Percentiles rank a stretch among this genome's conserved stretches.
Conservation (phyloP, 2,329 filamentous ascomycete genomes). For the Parastagonospora avenae region DNA sequence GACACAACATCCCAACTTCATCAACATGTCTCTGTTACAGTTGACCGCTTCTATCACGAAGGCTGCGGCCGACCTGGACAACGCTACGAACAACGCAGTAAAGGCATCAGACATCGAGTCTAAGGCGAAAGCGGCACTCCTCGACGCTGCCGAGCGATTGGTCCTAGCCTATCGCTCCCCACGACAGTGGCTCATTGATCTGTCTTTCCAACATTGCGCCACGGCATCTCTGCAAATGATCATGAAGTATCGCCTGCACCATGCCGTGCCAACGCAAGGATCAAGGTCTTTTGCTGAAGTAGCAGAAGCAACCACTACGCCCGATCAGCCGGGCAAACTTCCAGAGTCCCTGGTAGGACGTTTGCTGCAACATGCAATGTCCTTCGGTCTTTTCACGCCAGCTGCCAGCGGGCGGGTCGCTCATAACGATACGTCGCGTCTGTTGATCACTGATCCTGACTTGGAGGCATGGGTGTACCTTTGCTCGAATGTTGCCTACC, state of each 20-base stretch:
- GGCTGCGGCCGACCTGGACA: slow-evolving; percentile 1
- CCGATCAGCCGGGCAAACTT: background rate
- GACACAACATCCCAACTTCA: background rate
- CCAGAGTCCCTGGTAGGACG: background rate
- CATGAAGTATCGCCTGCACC: slow-evolving; percentile 1
- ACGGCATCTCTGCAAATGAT: slow-evolving; percentile 1
- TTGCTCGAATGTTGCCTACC: slow-evolving; percentile 2
- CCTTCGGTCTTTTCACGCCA: slow-evolving; percentile 1
- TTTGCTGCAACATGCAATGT: slow-evolving; percentile 1
- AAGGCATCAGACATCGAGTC: background rate
- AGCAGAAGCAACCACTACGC: background rate
- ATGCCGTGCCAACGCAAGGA: slow-evolving; percentile 1
- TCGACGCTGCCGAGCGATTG: background rate
- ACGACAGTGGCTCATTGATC: slow-evolving; percentile 1
- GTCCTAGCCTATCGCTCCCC: background rate
- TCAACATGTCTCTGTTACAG: background rate
- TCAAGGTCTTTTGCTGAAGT: background rate
- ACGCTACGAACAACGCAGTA: background rate
- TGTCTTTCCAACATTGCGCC: slow-evolving; percentile 3
- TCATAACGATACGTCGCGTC: background rate
- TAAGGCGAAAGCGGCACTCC: background rate
- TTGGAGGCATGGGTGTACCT: slow-evolving; percentile 2
- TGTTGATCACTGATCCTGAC: slow-evolving; percentile 1
- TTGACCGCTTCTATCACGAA: background rate
- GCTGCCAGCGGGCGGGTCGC: background rate